phyloP scores from a whole-genome alignment of 78 protist species.

The Anaeramoeba flamelloides region DNA sequence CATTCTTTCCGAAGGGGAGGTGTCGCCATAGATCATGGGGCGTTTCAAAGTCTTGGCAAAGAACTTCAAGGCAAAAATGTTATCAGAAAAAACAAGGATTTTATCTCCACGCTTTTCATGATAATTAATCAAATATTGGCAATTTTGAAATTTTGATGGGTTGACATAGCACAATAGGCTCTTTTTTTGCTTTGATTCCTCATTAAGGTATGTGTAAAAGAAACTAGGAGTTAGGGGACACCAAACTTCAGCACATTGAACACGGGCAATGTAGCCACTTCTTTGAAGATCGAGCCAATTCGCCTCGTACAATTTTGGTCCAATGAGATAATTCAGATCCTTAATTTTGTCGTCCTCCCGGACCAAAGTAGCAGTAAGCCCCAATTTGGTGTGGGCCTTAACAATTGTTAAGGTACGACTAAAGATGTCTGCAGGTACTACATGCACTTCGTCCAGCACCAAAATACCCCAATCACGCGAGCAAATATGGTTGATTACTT shows the following conservation, averaged over 20 bases:
- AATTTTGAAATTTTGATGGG: conserved; percentile 73
- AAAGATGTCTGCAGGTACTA: conserved; percentile 9
- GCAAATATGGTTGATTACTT: conserved; percentile 39
- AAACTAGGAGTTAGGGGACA: conserved; percentile 78
- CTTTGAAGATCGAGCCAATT: conserved; percentile 90
- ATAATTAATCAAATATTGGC: conserved; percentile 54
- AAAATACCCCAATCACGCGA: conserved; percentile 87
- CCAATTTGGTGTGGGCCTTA: conserved; percentile 82
- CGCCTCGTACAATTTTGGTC: conserved; percentile 99
- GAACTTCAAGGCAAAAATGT: conserved; percentile 45
- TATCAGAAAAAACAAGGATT: conserved; percentile 79
- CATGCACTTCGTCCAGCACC: conserved; percentile 35
- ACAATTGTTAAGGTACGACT: conserved; percentile 37
- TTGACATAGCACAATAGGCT: conserved; percentile 62
- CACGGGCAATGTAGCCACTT: conserved; percentile 48
- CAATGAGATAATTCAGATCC: conserved; percentile 81
- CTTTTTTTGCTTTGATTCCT: neutral
- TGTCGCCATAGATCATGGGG: conserved; percentile 56
- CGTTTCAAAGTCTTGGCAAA: conserved; percentile 45
- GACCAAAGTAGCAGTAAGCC: conserved; percentile 79
- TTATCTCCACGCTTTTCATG: conserved; percentile 73
- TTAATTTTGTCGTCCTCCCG: conserved; percentile 89
- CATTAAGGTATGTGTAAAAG: conserved; percentile 46
- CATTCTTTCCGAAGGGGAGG: conserved; percentile 42
- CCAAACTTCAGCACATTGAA: conserved; percentile 61